Evolutionary conservation across 352 stramenopile species (phyloP).

Genomic region (Pythium brassicae): DNA sequence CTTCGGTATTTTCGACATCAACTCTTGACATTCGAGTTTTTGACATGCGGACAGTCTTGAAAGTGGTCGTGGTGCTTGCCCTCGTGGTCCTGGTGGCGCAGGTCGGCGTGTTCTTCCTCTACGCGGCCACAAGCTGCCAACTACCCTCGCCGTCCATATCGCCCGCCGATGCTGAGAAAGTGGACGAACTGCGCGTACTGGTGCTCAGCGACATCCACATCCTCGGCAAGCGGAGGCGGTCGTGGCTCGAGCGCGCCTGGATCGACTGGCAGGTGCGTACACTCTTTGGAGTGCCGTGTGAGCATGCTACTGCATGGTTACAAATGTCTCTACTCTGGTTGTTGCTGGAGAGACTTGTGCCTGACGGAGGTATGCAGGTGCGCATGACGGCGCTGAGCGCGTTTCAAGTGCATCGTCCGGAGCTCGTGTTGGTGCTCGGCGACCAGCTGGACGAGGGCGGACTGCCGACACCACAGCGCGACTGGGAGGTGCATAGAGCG

Average conservation of each 20-base stretch:
- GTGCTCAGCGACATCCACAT: slow-evolving; percentile 74
- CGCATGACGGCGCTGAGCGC: slow-evolving; percentile 30
- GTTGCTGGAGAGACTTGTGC: neutral
- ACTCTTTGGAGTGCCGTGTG: neutral
- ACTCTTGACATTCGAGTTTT: slow-evolving; percentile 1
- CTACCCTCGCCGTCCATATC: neutral
- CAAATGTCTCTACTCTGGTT: neutral
- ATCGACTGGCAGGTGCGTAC: slow-evolving; percentile 59
- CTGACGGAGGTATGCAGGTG: slow-evolving; percentile 16
- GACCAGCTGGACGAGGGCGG: slow-evolving; percentile 77
- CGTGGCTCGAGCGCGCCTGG: slow-evolving; percentile 54
- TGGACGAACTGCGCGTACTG: slow-evolving; percentile 30
- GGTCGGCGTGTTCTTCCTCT: slow-evolving; percentile 57
- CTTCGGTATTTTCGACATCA: neutral
- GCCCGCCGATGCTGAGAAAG: neutral
- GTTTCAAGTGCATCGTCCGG: slow-evolving; percentile 42
- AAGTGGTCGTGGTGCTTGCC: slow-evolving; percentile 19
- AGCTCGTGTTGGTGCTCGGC: slow-evolving; percentile 59
- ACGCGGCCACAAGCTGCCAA: slow-evolving; percentile 28
- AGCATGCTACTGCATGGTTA: too few relatives aligned
- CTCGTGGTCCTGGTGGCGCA: slow-evolving; percentile 34
- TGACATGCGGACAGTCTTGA: neutral
- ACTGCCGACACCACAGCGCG: slow-evolving; percentile 33
- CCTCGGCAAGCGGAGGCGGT: slow-evolving; percentile 59
- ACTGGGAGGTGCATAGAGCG: slow-evolving; percentile 35